Percentiles rank a stretch among this genome's conserved stretches.
Conservation (phyloP, 495 filamentous ascomycete species). For the Aspergillus ostianus region DNA sequence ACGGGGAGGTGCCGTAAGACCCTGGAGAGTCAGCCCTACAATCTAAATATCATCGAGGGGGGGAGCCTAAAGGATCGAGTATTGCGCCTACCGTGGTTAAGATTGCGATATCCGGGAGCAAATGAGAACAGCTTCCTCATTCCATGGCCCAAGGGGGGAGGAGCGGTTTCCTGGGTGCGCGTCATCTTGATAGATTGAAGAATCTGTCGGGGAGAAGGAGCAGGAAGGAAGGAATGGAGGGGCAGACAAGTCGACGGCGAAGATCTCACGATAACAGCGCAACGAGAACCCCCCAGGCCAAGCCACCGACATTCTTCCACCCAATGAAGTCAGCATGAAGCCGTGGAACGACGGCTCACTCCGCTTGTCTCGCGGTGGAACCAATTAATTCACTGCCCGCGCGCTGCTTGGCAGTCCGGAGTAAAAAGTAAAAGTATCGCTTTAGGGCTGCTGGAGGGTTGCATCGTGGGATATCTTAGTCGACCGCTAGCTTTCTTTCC, state of each 20-base stretch:
- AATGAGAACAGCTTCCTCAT: conserved; percentile 65
- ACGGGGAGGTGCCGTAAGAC: conserved; percentile 74
- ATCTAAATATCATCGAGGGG: background rate
- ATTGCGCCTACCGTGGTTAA: conserved; percentile 66
- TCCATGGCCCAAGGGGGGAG: conserved; percentile 43
- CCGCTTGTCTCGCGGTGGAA: background rate
- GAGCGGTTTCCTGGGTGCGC: background rate
- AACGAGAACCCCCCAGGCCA: too few relatives aligned
- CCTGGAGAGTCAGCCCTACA: conserved; percentile 32
- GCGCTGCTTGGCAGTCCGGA: background rate
- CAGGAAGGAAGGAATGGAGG: background rate
- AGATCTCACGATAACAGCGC: background rate
- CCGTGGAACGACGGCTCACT: background rate
- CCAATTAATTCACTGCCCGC: background rate
- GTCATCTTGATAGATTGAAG: background rate
- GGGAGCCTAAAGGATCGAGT: background rate
- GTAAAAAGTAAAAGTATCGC: background rate
- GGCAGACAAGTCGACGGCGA: background rate
- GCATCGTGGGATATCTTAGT: background rate
- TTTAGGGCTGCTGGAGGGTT: background rate
- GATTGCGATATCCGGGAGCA: conserved; percentile 56
- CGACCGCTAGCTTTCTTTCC: too few relatives aligned
- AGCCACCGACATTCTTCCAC: background rate
- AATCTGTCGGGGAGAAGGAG: too few relatives aligned
- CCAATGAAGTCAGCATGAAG: too few relatives aligned